phyloP scores from a whole-genome alignment of 2,329 filamentous ascomycete genomes.

The Peltaster fructicola region DNA sequence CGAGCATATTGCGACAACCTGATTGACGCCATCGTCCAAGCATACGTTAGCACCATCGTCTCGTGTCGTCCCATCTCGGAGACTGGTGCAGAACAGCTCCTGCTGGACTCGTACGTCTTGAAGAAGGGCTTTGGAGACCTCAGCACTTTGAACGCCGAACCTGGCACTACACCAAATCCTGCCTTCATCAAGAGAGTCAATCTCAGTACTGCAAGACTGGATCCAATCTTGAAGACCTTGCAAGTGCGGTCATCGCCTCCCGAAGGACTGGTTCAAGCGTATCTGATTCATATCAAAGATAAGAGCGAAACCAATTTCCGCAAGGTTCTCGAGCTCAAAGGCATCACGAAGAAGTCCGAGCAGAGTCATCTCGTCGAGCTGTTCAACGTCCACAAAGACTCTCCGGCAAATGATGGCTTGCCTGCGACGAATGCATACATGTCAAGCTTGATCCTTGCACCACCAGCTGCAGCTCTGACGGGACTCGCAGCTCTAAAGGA shows the following conservation, averaged over 20 bases:
- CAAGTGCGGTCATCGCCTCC: conserved; percentile 84
- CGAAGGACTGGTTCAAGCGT: conserved; percentile 89
- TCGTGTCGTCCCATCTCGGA: conserved; percentile 84
- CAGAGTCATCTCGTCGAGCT: conserved; percentile 71
- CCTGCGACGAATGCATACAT: conserved; percentile 50
- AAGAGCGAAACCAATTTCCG: conserved; percentile 86
- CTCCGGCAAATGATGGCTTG: conserved; percentile 48
- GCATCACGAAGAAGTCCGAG: conserved; percentile 62
- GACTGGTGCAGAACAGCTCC: conserved; percentile 92
- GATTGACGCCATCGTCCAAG: conserved; percentile 68
- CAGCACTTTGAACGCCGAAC: conserved; percentile 40
- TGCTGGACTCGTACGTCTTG: conserved; percentile 83
- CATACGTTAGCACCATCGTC: conserved; percentile 69
- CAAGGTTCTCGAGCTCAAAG: conserved; percentile 91
- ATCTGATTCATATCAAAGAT: conserved; percentile 92
- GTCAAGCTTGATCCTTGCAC: conserved; percentile 40
- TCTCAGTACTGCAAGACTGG: conserved; percentile 67
- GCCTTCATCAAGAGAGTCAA: conserved; percentile 77
- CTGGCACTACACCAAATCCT: conserved; percentile 34
- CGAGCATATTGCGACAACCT: conserved; percentile 89
- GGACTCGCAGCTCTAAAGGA: conserved; percentile 23
- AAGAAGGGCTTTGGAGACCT: conserved; percentile 63
- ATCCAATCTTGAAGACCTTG: conserved; percentile 85
- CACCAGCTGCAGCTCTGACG: conserved; percentile 16
- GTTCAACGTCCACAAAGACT: conserved; percentile 68